These are phyloP conservation scores for Tuber calosporum DNA, from an alignment of 495 filamentous ascomycete genomes.

Conservation along the genomic window DNA sequence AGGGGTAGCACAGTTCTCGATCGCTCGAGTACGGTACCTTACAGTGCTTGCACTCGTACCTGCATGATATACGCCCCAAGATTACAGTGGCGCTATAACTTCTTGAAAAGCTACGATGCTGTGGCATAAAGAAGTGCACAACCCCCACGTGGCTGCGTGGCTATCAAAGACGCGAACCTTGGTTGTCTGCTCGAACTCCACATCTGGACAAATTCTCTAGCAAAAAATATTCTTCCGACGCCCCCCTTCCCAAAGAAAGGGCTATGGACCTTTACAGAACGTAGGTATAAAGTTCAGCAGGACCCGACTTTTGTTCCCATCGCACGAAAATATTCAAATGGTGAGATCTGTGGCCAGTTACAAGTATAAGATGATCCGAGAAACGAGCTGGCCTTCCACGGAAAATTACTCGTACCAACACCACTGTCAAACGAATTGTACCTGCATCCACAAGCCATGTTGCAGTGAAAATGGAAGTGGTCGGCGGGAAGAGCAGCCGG, in stretches of 20 bases:
- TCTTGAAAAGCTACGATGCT: not conserved
- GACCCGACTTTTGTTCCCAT: not conserved
- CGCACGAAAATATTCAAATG: not conserved
- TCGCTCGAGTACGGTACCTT: too few species aligned
- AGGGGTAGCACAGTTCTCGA: too few species aligned
- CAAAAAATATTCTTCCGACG: not conserved
- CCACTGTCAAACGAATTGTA: not conserved
- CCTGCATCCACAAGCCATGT: too few species aligned
- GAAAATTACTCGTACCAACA: not conserved
- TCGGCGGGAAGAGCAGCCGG: too few species aligned
- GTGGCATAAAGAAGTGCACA: not conserved
- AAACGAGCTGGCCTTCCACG: not conserved
- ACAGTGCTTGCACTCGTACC: not conserved
- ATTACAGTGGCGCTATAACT: not conserved
- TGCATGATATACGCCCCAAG: not conserved
- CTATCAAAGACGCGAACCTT: not conserved
- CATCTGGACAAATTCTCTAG: not conserved
- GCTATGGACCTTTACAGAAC: not conserved
- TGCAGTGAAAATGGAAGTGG: too few species aligned
- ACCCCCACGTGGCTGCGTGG: not conserved
- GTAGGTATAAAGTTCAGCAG: not conserved
- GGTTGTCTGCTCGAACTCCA: not conserved
- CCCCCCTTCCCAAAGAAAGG: not conserved
- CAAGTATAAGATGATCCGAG: not conserved
- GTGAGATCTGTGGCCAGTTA: not conserved